Base-by-base conservation (phyloP, 2,329 filamentous ascomycete genomes). In the Phoma sp. region DNA sequence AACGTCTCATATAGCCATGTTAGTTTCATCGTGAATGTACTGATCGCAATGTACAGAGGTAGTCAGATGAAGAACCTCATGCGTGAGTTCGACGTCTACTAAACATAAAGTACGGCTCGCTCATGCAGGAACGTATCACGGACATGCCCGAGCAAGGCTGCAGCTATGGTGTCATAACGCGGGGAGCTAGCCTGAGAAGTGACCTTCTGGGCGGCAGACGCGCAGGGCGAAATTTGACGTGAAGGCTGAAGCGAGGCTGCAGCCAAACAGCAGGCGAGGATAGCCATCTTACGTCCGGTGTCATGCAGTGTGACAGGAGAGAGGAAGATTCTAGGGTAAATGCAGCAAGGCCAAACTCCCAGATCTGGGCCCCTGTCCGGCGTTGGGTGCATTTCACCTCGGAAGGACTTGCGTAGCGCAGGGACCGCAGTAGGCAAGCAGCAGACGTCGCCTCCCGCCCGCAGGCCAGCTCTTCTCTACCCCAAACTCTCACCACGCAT, bases 401-500 rank as follows among this genome's bases (percentile, higher is more conserved):
- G 66, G 63, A 57, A 62, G 47, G 52, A 26, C 53, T 64, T 66
- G 60, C 61, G 64, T 64, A 60, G 65, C 54, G 58, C 61, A 61
- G 62, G 60, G 60, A 62, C 62, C 32, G 46, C 26, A 7, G 40
- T 40, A 40, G 53, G 58, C 57, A 23, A 42, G 56, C 59, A 57
- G 38, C 53, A 64, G 58, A 58, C 49, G 56, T 59, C 60, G 45
- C 64, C 63, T 67, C 69, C 60, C 62, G 59, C 60, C 61, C 51
- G 61, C 47, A 47, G 54, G 59, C 61, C 63, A 59, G 46, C 50
- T 57, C 56, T 60, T 57, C 57, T 56, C 37, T 53, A 57, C 60
- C 47, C 42, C 58, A 60, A 61, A 61, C 61, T 61, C 57, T 59
- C 58, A 59, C 53, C 61, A 59, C 59, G 49, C 52, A 42, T 33